phyloP scores from a whole-genome alignment of 1,139 yeast species.

The Zygoascus hellenicus region DNA sequence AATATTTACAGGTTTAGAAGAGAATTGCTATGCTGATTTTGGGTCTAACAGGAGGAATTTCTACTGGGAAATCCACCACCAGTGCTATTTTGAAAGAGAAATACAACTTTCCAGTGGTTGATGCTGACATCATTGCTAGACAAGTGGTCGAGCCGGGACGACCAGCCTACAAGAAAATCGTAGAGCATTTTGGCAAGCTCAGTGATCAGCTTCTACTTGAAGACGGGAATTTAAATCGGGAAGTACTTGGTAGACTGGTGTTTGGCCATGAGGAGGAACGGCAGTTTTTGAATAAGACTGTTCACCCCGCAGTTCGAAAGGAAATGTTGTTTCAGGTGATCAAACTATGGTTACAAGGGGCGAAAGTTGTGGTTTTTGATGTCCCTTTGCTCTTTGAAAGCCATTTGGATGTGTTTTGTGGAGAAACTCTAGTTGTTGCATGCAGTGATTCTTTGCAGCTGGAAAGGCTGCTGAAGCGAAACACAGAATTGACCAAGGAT shows the following conservation, averaged over 20 bases:
- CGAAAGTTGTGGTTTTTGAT: constrained; percentile 65
- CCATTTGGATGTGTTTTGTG: constrained; percentile 65
- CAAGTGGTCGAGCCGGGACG: constrained; percentile 80
- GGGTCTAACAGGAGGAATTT: constrained; percentile 95
- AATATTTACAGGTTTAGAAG: background rate
- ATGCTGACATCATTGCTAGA: constrained; percentile 86
- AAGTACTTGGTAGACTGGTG: constrained; percentile 70
- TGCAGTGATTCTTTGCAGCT: constrained; percentile 57
- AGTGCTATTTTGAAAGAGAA: constrained; percentile 51
- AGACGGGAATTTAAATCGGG: constrained; percentile 50
- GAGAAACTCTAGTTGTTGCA: constrained; percentile 60
- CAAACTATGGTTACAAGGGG: constrained; percentile 48
- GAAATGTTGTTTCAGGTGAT: constrained; percentile 58
- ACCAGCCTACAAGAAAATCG: constrained; percentile 60
- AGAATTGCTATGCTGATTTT: constrained; percentile 62
- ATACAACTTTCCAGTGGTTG: constrained; percentile 57
- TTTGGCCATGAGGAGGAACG: constrained; percentile 60
- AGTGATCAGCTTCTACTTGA: constrained; percentile 49
- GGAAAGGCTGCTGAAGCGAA: constrained; percentile 56
- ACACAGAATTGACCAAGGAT: constrained; percentile 56
- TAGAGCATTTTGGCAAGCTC: constrained; percentile 49
- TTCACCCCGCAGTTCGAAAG: constrained; percentile 83
- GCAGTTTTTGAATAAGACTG: constrained; percentile 58
- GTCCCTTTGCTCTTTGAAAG: constrained; percentile 88
- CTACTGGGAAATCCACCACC: constrained; percentile 92